Evolutionary conservation across 352 stramenopile genomes (phyloP).

Genomic region (Peronospora destructor): DNA sequence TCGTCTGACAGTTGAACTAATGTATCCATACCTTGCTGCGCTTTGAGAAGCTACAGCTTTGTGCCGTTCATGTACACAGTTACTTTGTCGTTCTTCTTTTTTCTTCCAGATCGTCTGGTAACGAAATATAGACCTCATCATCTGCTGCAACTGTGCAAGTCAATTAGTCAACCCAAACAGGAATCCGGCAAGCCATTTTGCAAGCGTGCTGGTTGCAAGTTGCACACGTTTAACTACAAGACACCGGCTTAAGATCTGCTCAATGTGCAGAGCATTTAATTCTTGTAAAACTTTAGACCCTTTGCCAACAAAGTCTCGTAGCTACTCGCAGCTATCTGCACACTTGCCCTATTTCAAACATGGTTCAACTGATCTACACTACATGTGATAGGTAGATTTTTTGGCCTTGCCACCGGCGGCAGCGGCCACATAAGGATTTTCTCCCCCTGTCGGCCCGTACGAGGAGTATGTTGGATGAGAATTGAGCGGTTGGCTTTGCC

Average conservation of each 20-base stretch:
- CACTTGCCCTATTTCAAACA: constrained; percentile 26
- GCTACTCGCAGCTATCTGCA: constrained; percentile 5
- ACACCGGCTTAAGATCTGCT: background rate
- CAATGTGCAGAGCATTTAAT: background rate
- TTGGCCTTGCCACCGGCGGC: constrained; percentile 25
- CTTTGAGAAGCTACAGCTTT: constrained; percentile 38
- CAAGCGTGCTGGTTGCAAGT: background rate
- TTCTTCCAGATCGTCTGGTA: constrained; percentile 34
- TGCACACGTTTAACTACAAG: background rate
- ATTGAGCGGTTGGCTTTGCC: constrained; percentile 36
- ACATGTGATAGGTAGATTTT: constrained; percentile 13
- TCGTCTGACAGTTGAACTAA: constrained; percentile 42
- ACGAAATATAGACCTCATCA: no score
- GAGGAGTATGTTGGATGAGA: constrained; percentile 30
- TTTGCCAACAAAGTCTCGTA: background rate
- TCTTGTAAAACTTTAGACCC: constrained; percentile 22
- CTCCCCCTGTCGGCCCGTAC: constrained; percentile 23
- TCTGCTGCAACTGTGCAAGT: background rate
- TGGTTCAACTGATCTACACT: constrained; percentile 1
- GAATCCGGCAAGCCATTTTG: background rate
- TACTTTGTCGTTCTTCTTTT: constrained; percentile 37
- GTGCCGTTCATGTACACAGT: constrained; percentile 48
- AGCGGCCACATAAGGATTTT: constrained; percentile 29
- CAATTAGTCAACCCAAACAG: background rate
- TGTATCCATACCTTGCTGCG: constrained; percentile 47